Evolutionary conservation across 768 basidiomycete species (phyloP).

Genomic region (Harrya chromipes): DNA sequence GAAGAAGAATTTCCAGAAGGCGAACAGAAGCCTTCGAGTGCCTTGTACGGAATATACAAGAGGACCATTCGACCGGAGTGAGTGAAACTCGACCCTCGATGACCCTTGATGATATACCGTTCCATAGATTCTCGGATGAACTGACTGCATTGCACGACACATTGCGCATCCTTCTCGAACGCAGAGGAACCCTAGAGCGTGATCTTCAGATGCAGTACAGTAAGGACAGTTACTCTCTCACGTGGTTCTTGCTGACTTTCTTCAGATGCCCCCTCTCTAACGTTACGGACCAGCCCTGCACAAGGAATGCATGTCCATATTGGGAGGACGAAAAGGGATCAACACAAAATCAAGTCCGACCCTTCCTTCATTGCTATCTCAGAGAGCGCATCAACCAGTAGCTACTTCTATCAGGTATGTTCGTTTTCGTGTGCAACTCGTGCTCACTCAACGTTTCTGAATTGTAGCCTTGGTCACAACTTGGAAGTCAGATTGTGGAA

Average conservation of each 20-base stretch:
- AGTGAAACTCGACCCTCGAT: slow-evolving; percentile 11
- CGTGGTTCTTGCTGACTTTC: slow-evolving; percentile 6
- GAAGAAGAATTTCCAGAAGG: slow-evolving; percentile 18
- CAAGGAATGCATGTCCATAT: slow-evolving; percentile 79
- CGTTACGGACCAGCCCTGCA: slow-evolving; percentile 62
- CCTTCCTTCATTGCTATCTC: slow-evolving; percentile 55
- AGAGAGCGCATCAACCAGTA: slow-evolving; percentile 62
- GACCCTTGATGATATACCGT: background rate
- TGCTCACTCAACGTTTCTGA: background rate
- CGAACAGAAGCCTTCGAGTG: slow-evolving; percentile 16
- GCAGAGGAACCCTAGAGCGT: slow-evolving; percentile 52
- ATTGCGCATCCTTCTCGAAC: slow-evolving; percentile 43
- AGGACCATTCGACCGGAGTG: slow-evolving; percentile 71
- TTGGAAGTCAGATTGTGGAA: slow-evolving; percentile 67
- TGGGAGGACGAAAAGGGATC: slow-evolving; percentile 60
- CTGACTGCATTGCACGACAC: slow-evolving; percentile 47
- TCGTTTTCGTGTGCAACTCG: background rate
- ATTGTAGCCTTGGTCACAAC: slow-evolving; percentile 65
- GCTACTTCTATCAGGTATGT: slow-evolving; percentile 62
- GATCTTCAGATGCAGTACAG: slow-evolving; percentile 54
- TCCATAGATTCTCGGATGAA: slow-evolving; percentile 56
- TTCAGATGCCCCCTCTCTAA: slow-evolving; percentile 67
- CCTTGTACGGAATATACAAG: slow-evolving; percentile 35
- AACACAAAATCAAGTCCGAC: slow-evolving; percentile 43
- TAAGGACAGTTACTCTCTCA: slow-evolving; percentile 25